These are phyloP conservation scores for Astrothelium subdiscretum DNA, from an alignment of 495 filamentous ascomycete genomes.

Conservation along the genomic window DNA sequence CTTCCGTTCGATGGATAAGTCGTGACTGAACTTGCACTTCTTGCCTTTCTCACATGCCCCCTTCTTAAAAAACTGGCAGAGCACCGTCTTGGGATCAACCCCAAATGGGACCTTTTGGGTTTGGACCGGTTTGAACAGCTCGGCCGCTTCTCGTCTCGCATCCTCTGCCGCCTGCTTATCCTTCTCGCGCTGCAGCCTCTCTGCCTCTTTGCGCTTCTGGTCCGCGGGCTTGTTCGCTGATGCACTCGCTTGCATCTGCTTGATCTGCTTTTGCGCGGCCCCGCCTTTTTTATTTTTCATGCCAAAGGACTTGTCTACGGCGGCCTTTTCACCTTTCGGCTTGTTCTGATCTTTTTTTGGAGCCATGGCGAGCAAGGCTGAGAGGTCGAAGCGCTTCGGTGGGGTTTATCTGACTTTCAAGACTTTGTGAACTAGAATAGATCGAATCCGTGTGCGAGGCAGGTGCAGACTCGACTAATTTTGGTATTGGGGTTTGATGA, in stretches of 20 bases:
- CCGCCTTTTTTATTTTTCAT: constrained; percentile 99
- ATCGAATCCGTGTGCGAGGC: too few species aligned
- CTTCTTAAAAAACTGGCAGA: constrained; percentile 93
- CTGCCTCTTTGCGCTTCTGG: constrained; percentile 79
- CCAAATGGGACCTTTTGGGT: constrained; percentile 95
- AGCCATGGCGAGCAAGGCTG: constrained; percentile 54
- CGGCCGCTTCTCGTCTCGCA: constrained; percentile 62
- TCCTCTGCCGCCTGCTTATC: constrained; percentile 82
- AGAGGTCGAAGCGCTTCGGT: too few species aligned
- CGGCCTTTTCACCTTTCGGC: constrained; percentile 52
- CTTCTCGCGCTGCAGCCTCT: constrained; percentile 69
- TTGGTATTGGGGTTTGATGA: constrained; percentile 7
- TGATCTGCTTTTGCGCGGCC: constrained; percentile 78
- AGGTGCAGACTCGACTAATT: too few species aligned
- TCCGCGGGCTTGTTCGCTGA: constrained; percentile 63
- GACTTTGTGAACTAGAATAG: too few species aligned
- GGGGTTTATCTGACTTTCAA: too few species aligned
- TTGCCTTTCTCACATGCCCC: constrained; percentile 90
- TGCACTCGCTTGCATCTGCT: constrained; percentile 60
- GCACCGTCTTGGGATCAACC: constrained; percentile 95
- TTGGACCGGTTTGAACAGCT: constrained; percentile 90
- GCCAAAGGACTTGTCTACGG: constrained; percentile 95
- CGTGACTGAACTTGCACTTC: constrained; percentile 97
- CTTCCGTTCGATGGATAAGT: constrained; percentile 79
- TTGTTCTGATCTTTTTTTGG: constrained; percentile 76